Evolutionary conservation across 371 early-diverging fungal species (phyloP).

Genomic region (Mortierella sp.): DNA sequence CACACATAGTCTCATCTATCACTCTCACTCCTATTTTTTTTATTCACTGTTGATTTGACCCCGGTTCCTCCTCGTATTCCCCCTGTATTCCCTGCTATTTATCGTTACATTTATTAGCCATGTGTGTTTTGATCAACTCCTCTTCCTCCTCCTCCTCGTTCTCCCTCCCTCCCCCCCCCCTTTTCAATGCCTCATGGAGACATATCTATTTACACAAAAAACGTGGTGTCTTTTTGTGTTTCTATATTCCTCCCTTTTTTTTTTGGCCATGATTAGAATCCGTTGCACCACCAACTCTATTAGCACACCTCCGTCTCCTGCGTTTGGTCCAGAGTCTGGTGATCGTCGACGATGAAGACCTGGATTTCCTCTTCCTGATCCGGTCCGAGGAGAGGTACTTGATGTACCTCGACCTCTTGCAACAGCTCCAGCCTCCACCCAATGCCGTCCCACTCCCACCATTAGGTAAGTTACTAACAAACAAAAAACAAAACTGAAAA

Average conservation of each 20-base stretch:
- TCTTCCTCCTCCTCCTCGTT: too few species aligned
- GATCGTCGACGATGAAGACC: slow-evolving; percentile 45
- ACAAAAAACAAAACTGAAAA: too few species aligned
- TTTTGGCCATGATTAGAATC: slow-evolving; percentile 23
- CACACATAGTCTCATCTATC: too few species aligned
- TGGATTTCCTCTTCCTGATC: slow-evolving; percentile 54
- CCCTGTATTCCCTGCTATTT: too few species aligned
- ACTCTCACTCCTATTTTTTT: too few species aligned
- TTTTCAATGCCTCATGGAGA: not conserved
- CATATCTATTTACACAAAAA: not conserved
- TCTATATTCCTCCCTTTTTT: not conserved
- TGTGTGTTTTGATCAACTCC: too few species aligned
- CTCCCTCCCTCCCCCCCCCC: too few species aligned
- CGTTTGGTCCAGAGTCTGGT: slow-evolving; percentile 48
- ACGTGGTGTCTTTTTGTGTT: slow-evolving; percentile 6
- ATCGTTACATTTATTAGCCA: too few species aligned
- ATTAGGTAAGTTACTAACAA: slow-evolving; percentile 39
- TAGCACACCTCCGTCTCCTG: slow-evolving; percentile 46
- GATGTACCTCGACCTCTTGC: slow-evolving; percentile 49
- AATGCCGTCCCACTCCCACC: slow-evolving; percentile 41
- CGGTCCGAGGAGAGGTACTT: slow-evolving; percentile 56
- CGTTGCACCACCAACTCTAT: slow-evolving; percentile 36
- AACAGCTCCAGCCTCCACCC: slow-evolving; percentile 27
- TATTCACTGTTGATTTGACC: too few species aligned
- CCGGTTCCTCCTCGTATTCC: too few species aligned